Evolutionary conservation across 2,329 filamentous ascomycete genomes (phyloP), one percentile per base, ranked within the genome.

Genomic region (Cercospora sp.): DNA sequence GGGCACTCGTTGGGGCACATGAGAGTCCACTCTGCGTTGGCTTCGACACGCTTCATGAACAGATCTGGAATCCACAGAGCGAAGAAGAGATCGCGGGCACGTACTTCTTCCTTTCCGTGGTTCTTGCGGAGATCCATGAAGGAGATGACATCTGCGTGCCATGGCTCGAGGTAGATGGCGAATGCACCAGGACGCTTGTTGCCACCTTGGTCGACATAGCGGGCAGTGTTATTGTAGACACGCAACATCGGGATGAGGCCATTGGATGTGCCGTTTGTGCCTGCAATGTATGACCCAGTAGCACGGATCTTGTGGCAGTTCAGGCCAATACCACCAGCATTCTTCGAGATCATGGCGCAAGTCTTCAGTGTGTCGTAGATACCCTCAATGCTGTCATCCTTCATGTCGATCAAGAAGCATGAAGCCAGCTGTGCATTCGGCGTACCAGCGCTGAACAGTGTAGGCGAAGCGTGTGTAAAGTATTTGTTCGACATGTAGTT

Each of bases 271-370:
- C 95, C 95, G 78, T 99, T 99, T 75, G 95, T 99, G 77, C 95
- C 95, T 70, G 91, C 92, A 81, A 99, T 99, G 83, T 99, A 99
- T 30, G 95, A 97, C 70, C 95, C 94, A 64, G 95, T 99, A 70
- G 95, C 92, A 81, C 95, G 93, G 77, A 99, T 99, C 77, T 94
- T 91, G 84, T 99, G 95, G 62, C 94, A 90, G 78, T 99, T 98
- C 72, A 99, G 86, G 76, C 95, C 95, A 80, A 99, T 98, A 80
- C 95, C 95, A 80, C 95, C 95, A 75, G 95, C 95, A 83, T 95
- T 98, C 88, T 99, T 99, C 78, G 95, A 99, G 82, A 99, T 99
- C 93, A 99, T 94, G 74, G 95, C 95, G 83, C 95, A 99, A 1
- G 93, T 98, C 89, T 99, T 99, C 75, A 99, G 87, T 18, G 95